These are phyloP conservation scores for Penstemon newberryi DNA, from an alignment of 257 asterid genomes.

Conservation along the genomic window DNA sequence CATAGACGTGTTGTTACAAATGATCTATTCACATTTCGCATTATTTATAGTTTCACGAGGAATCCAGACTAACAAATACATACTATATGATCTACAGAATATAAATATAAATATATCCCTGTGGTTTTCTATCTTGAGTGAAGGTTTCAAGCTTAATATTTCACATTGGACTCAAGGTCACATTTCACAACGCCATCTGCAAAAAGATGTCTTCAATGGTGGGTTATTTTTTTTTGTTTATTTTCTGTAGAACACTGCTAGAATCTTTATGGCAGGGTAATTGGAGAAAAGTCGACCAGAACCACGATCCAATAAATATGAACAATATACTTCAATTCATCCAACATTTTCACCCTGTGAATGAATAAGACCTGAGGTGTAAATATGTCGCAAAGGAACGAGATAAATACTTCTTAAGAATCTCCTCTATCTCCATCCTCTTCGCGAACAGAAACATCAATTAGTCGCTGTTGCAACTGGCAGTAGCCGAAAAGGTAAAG, in stretches of 20 bases:
- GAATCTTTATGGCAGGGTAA: background rate
- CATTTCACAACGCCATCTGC: constrained; percentile 3
- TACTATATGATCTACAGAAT: background rate
- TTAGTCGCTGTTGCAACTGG: background rate
- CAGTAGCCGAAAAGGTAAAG: background rate
- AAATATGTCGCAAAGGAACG: background rate
- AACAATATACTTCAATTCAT: constrained; percentile 2
- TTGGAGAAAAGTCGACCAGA: constrained; percentile 1
- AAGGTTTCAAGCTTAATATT: constrained; percentile 7
- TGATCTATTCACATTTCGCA: constrained; percentile 4
- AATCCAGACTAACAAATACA: background rate
- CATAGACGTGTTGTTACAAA: background rate
- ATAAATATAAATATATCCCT: too few species aligned
- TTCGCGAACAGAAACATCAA: background rate
- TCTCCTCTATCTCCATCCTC: constrained; percentile 8
- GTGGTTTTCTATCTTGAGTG: background rate
- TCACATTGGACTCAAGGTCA: constrained; percentile 13
- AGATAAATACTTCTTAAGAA: background rate
- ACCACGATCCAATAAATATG: constrained; percentile 4
- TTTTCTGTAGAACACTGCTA: background rate
- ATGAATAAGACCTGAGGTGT: background rate
- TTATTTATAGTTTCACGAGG: background rate
- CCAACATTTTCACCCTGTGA: background rate
- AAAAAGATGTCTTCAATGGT: constrained; percentile 12
- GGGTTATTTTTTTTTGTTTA: background rate